Conservation (phyloP, 371 early-diverging fungal genomes). For the Rhizomucor pusillus region DNA sequence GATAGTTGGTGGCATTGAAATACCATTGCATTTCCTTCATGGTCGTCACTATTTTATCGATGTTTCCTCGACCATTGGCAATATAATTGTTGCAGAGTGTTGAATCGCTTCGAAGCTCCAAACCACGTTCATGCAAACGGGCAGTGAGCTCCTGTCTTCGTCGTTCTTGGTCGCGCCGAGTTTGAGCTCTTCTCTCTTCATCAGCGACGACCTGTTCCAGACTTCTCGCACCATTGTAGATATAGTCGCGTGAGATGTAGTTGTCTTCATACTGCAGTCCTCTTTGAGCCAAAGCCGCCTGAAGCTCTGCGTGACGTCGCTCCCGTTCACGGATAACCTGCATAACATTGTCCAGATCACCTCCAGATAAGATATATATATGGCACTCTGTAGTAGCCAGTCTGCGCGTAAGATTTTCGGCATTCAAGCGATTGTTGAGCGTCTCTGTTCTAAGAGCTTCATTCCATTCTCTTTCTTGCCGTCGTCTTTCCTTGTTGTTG, state of each 20-base stretch:
- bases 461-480: background rate
- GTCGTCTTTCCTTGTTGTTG: background rate
- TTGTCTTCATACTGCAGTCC: background rate
- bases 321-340: background rate
- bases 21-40: conserved; percentile 14
- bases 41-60: conserved; percentile 4
- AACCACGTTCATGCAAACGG: background rate
- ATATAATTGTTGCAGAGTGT: conserved; percentile 4
- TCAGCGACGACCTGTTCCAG: background rate
- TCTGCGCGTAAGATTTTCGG: background rate
- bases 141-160: conserved; percentile 1
- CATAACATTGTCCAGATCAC: background rate
- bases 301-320: background rate
- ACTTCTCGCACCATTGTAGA: background rate
- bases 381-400: background rate
- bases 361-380: background rate
- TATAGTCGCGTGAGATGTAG: background rate
- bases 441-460: background rate
- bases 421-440: background rate
- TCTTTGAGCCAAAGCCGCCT: background rate
- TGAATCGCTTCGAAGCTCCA: conserved; percentile 7
- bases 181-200: background rate
- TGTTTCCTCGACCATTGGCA: background rate
- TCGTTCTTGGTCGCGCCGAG: background rate
- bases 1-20: conserved; percentile 10